Conservation (phyloP, 805 yeast genomes). For the Hyphopichia homilentoma region DNA sequence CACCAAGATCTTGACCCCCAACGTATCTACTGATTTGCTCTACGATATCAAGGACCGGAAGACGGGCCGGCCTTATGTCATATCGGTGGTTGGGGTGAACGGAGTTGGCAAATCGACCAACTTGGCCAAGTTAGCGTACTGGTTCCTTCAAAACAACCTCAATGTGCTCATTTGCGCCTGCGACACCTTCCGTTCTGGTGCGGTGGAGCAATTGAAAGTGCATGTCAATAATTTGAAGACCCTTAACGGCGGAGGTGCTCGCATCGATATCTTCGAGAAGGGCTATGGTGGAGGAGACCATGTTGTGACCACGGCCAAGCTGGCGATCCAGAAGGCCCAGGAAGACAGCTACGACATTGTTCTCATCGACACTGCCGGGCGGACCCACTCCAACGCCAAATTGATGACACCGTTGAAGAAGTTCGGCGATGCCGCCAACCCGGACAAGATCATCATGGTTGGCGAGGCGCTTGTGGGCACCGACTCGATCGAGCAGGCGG, state of each 20-base stretch:
- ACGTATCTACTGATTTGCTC: conserved; percentile 80
- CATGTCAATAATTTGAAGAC: conserved; percentile 83
- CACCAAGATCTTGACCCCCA: conserved; percentile 82
- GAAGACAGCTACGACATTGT: conserved; percentile 76
- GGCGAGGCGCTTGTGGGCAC: conserved; percentile 98
- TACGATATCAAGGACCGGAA: conserved; percentile 64
- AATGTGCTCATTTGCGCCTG: conserved; percentile 91
- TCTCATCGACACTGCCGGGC: conserved; percentile 94
- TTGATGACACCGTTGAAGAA: conserved; percentile 94
- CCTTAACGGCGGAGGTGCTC: conserved; percentile 48
- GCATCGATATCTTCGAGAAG: conserved; percentile 81
- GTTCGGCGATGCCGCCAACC: conserved; percentile 92
- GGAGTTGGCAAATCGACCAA: conserved; percentile 98
- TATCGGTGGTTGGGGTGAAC: conserved; percentile 95
- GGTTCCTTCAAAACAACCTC: conserved; percentile 88
- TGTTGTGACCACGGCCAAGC: conserved; percentile 89
- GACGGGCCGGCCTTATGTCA: conserved; percentile 71
- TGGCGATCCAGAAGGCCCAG: conserved; percentile 79
- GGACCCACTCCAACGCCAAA: conserved; percentile 92
- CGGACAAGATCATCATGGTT: conserved; percentile 96
- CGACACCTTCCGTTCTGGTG: conserved; percentile 97
- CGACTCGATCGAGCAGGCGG: conserved; percentile 93
- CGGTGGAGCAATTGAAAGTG: conserved; percentile 94
- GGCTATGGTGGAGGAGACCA: conserved; percentile 97
- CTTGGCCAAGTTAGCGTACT: conserved; percentile 87